Evolutionary conservation across 768 basidiomycete species (phyloP), one percentile per base, ranked within the genome.

Genomic region (Boletus eberwhitei): DNA sequence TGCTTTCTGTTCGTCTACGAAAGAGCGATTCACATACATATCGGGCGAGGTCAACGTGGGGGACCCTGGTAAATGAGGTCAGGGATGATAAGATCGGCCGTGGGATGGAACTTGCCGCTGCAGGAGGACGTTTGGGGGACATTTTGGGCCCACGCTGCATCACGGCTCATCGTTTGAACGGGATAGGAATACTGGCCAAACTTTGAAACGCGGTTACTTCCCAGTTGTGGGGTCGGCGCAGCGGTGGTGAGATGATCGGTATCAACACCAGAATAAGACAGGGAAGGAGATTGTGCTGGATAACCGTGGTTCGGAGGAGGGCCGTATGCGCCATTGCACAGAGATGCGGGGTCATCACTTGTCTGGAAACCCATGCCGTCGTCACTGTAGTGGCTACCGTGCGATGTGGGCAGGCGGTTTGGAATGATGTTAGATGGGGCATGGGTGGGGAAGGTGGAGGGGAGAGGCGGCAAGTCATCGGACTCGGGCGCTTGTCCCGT

Each of bases 1-100:
- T 24, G 78, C 62, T 64, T 87, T 87, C 61, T 82, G 79, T 50
- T 86, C 86, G 39, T 86, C 85, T 24, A 67, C 68, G 50, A 74
- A 68, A 57, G 74, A 77, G 48, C 81, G 77, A 52, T 71, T 62
- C 24, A 75, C 65, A 64, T 80, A 83, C 63, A 83, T 74, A 52
- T 82, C 79, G 32, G 70, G 63, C 7, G 70, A 71, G 38, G 70
- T 71, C 62, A 76, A 67, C 51, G 80, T 80, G 43, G 86, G 85
- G 1, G 88, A 85, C 64, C 83, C 84, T 54, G 73, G 67, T 59
- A 77, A 83, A 46, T 71, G 74, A 44, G 58, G 59, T 71, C 60
- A 71, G 71, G 59, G 50, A 48, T 46, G 65, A 62, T 61, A 56
- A 62, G 61, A 60, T 73, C 61, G 67, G 50, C 44, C 58, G 61